Evolutionary conservation across 2,329 filamentous ascomycete species (phyloP), one percentile per base, ranked within the genome.

Genomic region (Aureobasidium namibiae): DNA sequence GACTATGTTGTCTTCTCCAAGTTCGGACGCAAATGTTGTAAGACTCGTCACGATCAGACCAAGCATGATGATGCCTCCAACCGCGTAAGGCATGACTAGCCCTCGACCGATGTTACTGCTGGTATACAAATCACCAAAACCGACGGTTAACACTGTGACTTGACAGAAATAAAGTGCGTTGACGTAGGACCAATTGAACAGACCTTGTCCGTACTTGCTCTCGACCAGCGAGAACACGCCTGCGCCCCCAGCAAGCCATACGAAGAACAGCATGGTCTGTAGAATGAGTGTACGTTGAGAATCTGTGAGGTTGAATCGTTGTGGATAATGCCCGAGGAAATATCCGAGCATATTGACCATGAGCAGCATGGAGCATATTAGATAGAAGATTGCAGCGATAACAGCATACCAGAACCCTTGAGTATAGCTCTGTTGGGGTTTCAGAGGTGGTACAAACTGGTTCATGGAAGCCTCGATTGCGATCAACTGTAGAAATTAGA

Each of bases 381-480:
- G 87, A 73, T 96, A 96, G 21, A 95, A 80, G 2, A 83, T 75
- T 6, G 90, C 88, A 2, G 90, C 86, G 65, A 90, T 89, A 18
- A 95, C 80, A 26, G 85, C 91, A 68, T 95, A 95, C 80, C 87
- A 96, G 68, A 89, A 96, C 0, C 89, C 90, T 70, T 95, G 88
- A 0, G 89, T 90, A 78, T 88, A 86, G 0, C 74, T 75, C 62
- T 83, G 64, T 76, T 80, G 63, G 59, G 76, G 67, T 53, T 70
- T 50, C 66, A 78, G 61, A 33, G 79, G 75, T 65, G 75, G 72
- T 0, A 81, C 80, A 11, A 88, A 86, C 1, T 82, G 71, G 4
- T 88, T 80, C 63, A 90, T 87, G 11, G 82, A 82, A 16, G 78
- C 78, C 1, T 90, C 86, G 1, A 85, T 80, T 3, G 86, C 78